Evolutionary conservation across 148 eudicot species (phyloP).

Genomic region (Silene latifolia): DNA sequence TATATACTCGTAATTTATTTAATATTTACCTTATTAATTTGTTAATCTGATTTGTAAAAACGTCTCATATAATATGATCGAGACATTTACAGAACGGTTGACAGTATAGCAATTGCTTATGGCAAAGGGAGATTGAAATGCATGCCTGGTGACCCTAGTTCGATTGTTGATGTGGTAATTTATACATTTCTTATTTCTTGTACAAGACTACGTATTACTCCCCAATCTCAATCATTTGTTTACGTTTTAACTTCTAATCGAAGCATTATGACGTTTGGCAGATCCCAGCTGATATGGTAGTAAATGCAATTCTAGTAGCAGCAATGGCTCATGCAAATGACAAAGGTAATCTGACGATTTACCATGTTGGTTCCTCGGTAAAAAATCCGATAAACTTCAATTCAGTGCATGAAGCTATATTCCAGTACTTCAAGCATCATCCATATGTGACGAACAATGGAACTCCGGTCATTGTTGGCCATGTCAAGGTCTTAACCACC

Average conservation of each 20-base stretch:
- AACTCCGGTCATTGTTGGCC: conserved; percentile 42
- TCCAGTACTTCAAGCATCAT: conserved; percentile 39
- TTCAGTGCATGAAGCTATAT: conserved; percentile 34
- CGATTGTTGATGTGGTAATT: conserved; percentile 46
- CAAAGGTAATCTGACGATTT: conserved; percentile 19
- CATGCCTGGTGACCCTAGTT: conserved; percentile 47
- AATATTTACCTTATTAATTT: too few relatives aligned
- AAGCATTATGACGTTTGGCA: not conserved
- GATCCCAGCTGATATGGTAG: conserved; percentile 64
- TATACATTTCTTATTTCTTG: too few relatives aligned
- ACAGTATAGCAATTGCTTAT: conserved; percentile 58
- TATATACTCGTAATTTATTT: too few relatives aligned
- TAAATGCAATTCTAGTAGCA: conserved; percentile 46
- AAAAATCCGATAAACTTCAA: conserved; percentile 37
- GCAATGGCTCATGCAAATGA: conserved; percentile 41
- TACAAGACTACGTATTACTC: too few relatives aligned
- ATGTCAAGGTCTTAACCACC: conserved; percentile 38
- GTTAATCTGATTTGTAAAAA: too few relatives aligned
- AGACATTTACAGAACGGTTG: conserved; percentile 43
- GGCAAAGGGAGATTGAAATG: conserved; percentile 59
- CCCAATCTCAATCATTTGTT: too few relatives aligned
- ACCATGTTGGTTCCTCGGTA: conserved; percentile 61
- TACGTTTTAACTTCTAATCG: too few relatives aligned
- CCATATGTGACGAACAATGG: conserved; percentile 67
- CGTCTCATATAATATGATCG: not conserved